These are phyloP conservation scores for Bertia moriformis DNA, from an alignment of 2,329 filamentous ascomycete genomes.

Conservation along the genomic window DNA sequence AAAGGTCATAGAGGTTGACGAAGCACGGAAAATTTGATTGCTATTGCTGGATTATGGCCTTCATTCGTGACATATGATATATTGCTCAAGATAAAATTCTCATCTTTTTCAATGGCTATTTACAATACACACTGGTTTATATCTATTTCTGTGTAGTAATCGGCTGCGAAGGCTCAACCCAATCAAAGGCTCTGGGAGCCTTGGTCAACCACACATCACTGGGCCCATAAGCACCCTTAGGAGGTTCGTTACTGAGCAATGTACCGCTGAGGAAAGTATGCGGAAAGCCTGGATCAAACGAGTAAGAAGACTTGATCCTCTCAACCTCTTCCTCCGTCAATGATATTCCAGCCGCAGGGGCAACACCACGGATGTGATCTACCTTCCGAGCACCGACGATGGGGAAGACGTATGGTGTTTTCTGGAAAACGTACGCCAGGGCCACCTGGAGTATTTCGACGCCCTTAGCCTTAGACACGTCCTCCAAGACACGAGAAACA, in stretches of 20 bases:
- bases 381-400: conserved; percentile 58
- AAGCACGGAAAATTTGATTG: too few species aligned
- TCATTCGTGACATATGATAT: too few species aligned
- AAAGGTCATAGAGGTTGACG: too few species aligned
- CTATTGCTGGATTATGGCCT: too few species aligned
- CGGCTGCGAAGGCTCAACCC: neutral
- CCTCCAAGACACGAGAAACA: conserved; percentile 29
- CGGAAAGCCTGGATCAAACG: conserved; percentile 56
- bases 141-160: neutral
- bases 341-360: conserved; percentile 47
- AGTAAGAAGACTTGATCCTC: conserved; percentile 45
- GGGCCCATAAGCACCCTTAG: neutral
- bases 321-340: conserved; percentile 47
- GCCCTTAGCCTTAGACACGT: conserved; percentile 27
- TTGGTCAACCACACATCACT: neutral
- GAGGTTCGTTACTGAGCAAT: too few species aligned
- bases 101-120: neutral
- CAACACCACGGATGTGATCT: conserved; percentile 56
- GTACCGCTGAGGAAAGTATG: conserved; percentile 33
- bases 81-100: neutral
- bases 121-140: neutral
- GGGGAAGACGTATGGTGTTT: conserved; percentile 59
- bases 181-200: neutral
- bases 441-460: conserved; percentile 36
- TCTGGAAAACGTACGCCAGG: conserved; percentile 60